A percentile compares a stretch with the other conserved stretches of the same genome.
These are phyloP conservation scores for Colletotrichum tabaci DNA, from an alignment of 2,329 filamentous ascomycete genomes.

Conservation along the genomic window DNA sequence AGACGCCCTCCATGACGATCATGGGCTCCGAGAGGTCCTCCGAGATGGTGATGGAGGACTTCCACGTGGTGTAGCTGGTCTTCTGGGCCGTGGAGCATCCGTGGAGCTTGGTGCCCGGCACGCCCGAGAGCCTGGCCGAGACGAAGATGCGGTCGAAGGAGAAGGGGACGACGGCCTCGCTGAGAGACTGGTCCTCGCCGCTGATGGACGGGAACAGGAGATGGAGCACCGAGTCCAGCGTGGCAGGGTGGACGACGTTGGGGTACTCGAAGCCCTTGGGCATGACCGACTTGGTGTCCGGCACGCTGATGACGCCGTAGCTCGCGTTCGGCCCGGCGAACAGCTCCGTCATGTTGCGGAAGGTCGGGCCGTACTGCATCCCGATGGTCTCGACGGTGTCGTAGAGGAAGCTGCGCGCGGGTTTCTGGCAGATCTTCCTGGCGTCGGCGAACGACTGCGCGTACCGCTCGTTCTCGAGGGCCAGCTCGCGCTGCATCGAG, in stretches of 20 bases:
- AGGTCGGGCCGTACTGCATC: conserved; percentile 42
- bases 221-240: conserved; percentile 39
- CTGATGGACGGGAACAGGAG: conserved; percentile 41
- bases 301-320: conserved; percentile 28
- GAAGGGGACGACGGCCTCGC: conserved; percentile 34
- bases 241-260: conserved; percentile 39
- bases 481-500: conserved; percentile 29
- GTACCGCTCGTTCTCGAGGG: conserved; percentile 27
- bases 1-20: conserved; percentile 35
- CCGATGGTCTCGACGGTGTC: conserved; percentile 40
- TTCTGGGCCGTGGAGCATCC: conserved; percentile 35
- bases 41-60: conserved; percentile 33
- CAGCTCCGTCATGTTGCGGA: conserved; percentile 41
- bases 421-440: conserved; percentile 34
- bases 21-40: conserved; percentile 30
- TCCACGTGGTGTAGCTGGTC: conserved; percentile 40
- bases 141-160: conserved; percentile 37
- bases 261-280: conserved; percentile 39
- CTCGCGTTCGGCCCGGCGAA: conserved; percentile 12
- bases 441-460: conserved; percentile 29
- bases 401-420: conserved; percentile 39
- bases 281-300: conserved; percentile 39
- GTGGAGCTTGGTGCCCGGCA: conserved; percentile 28
- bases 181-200: conserved; percentile 31
- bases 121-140: conserved; percentile 27